Evolutionary conservation across 2,329 filamentous ascomycete genomes (phyloP).

Genomic region (Atkinsonella texensis): DNA sequence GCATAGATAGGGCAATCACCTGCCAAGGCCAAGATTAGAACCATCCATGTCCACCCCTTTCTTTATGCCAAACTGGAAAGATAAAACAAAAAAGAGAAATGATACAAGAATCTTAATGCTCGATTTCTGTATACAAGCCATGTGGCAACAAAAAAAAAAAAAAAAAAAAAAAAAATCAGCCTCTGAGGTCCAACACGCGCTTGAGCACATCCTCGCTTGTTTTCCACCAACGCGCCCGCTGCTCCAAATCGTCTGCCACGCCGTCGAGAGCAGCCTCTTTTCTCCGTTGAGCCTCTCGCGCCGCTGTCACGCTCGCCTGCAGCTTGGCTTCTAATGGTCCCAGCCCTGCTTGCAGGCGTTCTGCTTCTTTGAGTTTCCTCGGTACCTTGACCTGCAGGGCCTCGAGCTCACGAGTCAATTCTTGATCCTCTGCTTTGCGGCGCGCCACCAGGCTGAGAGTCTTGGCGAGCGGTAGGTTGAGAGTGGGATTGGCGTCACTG

Average conservation of each 20-base stretch:
- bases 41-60: no score
- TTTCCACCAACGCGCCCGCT: conserved; percentile 62
- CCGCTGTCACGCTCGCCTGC: conserved; percentile 51
- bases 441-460: conserved; percentile 41
- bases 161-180: conserved; percentile 4
- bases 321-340: conserved; percentile 55
- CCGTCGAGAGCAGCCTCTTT: conserved; percentile 55
- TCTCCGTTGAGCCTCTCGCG: conserved; percentile 57
- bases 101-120: no score
- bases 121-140: no score
- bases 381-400: conserved; percentile 49
- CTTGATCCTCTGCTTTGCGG: conserved; percentile 37
- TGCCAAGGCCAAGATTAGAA: no score
- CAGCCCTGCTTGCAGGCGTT: conserved; percentile 55
- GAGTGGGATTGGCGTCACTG: conserved; percentile 25
- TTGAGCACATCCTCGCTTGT: conserved; percentile 53
- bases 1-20: no score
- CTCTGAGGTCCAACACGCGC: conserved; percentile 47
- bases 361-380: conserved; percentile 54
- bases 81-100: no score
- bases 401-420: conserved; percentile 52
- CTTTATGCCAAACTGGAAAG: background rate
- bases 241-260: conserved; percentile 61
- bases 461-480: conserved; percentile 45
- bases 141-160: background rate